A percentile compares a stretch with the other conserved stretches of the same genome.
phyloP scores from a whole-genome alignment of 2,329 filamentous ascomycete genomes.

The Daldinia eschscholtzii region DNA sequence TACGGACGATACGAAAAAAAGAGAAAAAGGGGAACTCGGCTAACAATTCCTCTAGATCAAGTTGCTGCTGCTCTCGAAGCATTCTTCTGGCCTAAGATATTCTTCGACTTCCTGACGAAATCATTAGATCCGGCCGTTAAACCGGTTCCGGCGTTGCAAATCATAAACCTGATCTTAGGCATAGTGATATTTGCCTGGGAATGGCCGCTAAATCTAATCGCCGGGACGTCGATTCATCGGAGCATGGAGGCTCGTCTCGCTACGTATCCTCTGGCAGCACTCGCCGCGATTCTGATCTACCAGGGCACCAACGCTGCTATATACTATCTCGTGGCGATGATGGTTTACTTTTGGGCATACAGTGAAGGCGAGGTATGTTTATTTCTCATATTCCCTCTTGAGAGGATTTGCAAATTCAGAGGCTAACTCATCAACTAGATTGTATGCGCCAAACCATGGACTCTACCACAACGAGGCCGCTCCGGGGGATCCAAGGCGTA shows the following conservation, averaged over 20 bases:
- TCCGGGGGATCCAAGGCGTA: conserved; percentile 55
- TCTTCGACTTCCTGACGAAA: conserved; percentile 96
- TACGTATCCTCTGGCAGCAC: conserved; percentile 81
- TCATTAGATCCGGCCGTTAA: conserved; percentile 88
- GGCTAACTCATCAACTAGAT: conserved; percentile 59
- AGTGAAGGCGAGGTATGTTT: conserved; percentile 92
- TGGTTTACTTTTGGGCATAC: conserved; percentile 96
- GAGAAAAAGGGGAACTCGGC: conserved; percentile 18
- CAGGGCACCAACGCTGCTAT: conserved; percentile 92
- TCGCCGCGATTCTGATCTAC: conserved; percentile 84
- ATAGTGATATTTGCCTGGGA: conserved; percentile 86
- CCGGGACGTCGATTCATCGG: conserved; percentile 82
- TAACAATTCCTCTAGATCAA: conserved; percentile 76
- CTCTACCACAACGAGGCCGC: conserved; percentile 69
- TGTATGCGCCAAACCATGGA: conserved; percentile 78
- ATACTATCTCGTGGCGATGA: conserved; percentile 89
- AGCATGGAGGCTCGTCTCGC: conserved; percentile 89
- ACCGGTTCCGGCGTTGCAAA: conserved; percentile 89
- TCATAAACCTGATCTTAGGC: conserved; percentile 87
- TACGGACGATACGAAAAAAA: not conserved
- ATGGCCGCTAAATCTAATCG: conserved; percentile 85
- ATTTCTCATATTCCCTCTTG: not conserved
- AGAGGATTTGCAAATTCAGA: conserved; percentile 9
- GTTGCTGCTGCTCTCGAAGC: conserved; percentile 83
- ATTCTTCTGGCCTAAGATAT: conserved; percentile 99